These are phyloP conservation scores for Eimeria sp. DNA, from an alignment of 169 alveolate genomes.

Conservation along the genomic window DNA sequence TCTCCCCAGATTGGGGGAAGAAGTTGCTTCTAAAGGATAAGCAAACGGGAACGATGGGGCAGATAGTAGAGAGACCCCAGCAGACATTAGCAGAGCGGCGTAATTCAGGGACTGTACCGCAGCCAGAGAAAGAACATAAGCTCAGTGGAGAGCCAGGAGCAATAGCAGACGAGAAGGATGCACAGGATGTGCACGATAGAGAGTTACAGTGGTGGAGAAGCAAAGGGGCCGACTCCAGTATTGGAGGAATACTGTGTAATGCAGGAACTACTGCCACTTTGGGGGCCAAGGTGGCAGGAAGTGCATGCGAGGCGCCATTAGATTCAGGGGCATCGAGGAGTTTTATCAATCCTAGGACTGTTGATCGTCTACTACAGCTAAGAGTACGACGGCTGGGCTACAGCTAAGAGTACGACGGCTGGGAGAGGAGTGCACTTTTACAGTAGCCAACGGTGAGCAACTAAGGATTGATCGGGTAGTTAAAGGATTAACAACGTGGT, in stretches of 20 bases:
- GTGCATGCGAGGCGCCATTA: conserved; percentile 6
- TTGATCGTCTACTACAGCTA: neutral
- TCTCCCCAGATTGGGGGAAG: too few relatives aligned
- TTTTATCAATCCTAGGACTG: neutral
- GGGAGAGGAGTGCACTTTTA: neutral
- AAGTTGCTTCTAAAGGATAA: too few relatives aligned
- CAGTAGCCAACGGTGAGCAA: neutral
- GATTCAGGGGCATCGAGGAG: neutral
- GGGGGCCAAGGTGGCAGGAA: neutral
- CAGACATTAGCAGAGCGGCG: too few relatives aligned
- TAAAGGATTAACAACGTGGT: neutral
- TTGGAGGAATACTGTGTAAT: neutral
- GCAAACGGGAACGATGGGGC: too few relatives aligned
- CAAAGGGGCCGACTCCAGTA: neutral
- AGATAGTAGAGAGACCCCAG: too few relatives aligned
- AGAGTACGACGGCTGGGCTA: too few relatives aligned
- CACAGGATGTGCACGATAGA: neutral
- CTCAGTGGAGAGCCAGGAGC: too few relatives aligned
- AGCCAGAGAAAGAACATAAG: too few relatives aligned
- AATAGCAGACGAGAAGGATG: too few relatives aligned
- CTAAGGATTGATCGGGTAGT: neutral
- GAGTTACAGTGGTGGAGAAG: neutral
- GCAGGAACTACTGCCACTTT: neutral
- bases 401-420: too few relatives aligned
- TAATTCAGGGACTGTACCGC: too few relatives aligned